Conservation (phyloP, 805 yeast genomes). For the Wickerhamiella slavikovae region DNA sequence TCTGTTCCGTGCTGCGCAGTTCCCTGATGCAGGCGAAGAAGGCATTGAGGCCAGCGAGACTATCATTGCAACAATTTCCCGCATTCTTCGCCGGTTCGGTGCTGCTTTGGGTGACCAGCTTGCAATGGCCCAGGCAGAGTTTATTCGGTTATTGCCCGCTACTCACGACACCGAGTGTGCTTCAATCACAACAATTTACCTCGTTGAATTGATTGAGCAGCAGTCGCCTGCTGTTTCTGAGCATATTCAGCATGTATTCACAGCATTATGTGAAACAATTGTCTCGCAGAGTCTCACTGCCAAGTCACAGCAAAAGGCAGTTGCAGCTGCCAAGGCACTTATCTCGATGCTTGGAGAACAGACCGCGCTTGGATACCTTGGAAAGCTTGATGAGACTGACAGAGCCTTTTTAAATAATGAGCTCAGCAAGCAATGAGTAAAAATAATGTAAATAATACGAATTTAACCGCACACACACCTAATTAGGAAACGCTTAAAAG, state of each 20-base stretch:
- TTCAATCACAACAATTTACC: conserved; percentile 55
- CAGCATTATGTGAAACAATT: conserved; percentile 54
- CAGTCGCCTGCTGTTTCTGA: conserved; percentile 36
- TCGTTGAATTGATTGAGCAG: conserved; percentile 47
- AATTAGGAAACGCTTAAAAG: no score
- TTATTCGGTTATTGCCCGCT: conserved; percentile 72
- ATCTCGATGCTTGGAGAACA: no score
- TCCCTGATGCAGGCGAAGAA: conserved; percentile 72
- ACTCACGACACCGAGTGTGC: conserved; percentile 78
- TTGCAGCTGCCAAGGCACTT: conserved; percentile 41
- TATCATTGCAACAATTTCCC: conserved; percentile 64
- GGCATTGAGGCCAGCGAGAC: conserved; percentile 76
- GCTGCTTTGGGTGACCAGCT: conserved; percentile 31
- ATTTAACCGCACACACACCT: no score
- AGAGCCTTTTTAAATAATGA: no score
- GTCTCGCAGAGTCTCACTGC: conserved; percentile 48
- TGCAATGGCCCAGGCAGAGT: conserved; percentile 41
- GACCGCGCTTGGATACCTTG: no score
- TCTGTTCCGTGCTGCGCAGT: conserved; percentile 46
- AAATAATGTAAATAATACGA: no score
- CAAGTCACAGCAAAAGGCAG: conserved; percentile 45
- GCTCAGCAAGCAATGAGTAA: no score
- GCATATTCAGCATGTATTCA: conserved; percentile 41
- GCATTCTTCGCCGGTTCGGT: conserved; percentile 50
- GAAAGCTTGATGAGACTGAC: no score